Evolutionary conservation across 352 stramenopile species (phyloP).

Genomic region (Phytophthora foliorum): DNA sequence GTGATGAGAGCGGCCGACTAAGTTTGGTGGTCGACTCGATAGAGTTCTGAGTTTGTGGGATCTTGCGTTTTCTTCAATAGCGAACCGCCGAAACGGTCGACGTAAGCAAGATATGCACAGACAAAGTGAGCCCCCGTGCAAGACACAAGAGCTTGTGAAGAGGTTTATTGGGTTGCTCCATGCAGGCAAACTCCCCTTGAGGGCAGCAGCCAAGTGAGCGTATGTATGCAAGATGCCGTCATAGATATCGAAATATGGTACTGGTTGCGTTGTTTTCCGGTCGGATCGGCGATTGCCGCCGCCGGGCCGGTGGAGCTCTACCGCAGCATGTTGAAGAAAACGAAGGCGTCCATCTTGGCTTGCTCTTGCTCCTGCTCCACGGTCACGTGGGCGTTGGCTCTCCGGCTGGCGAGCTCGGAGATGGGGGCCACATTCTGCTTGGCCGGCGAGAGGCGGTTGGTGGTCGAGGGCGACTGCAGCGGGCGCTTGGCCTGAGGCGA

Average conservation of each 20-base stretch:
- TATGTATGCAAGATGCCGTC: conserved; percentile 17
- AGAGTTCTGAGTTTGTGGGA: too few relatives aligned
- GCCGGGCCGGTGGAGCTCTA: conserved; percentile 20
- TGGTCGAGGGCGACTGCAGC: conserved; percentile 36
- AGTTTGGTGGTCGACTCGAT: conserved; percentile 10
- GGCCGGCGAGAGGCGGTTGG: conserved; percentile 35
- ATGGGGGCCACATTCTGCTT: conserved; percentile 38
- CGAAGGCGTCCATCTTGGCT: conserved; percentile 58
- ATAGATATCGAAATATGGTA: conserved; percentile 47
- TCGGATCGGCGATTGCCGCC: neutral
- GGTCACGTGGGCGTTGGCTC: conserved; percentile 24
- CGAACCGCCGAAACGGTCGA: neutral
- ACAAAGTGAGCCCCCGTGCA: conserved; percentile 24
- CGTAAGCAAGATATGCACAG: conserved; percentile 1
- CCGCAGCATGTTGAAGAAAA: conserved; percentile 58
- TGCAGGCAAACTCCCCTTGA: conserved; percentile 1
- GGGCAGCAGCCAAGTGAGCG: conserved; percentile 5
- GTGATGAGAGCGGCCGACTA: neutral
- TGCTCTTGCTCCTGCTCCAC: conserved; percentile 43
- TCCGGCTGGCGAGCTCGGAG: conserved; percentile 31
- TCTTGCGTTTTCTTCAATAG: too few relatives aligned
- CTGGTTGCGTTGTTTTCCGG: conserved; percentile 1
- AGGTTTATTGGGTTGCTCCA: conserved; percentile 32
- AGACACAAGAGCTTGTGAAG: conserved; percentile 23
- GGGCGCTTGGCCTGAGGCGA: conserved; percentile 44